Evolutionary conservation across 345 rosid species (phyloP), one percentile per base, ranked within the genome.

Genomic region (Turritis glabra): DNA sequence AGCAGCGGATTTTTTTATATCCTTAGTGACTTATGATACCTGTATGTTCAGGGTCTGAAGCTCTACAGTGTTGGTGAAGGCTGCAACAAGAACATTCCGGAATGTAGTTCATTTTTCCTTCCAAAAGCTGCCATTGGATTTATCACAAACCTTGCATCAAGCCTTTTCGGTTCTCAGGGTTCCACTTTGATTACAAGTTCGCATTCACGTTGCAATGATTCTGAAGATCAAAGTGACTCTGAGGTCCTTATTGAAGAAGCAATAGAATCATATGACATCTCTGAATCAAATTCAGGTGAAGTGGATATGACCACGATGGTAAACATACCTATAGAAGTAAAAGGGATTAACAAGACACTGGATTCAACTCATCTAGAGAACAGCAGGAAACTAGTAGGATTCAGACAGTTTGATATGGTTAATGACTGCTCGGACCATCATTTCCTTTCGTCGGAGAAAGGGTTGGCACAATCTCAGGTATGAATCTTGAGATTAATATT

Each of bases 381-480:
- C 33, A 37, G 66, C 62, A 64, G 61, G 58, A 78, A 57, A 30
- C 18, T 50, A 21, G 79, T 75, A 72, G 59, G 38, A 11, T 87
- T 84, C 73, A 78, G 60, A 79, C 91, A 77, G 82, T 95, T 95
- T 71, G 97, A 95, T 82, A 85, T 91, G 85, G 87, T 84, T 25
- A 57, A 17, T 23, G 88, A 89, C 69, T 87, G 92, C 81, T 85
- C 90, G 0, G 99, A 89, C 71, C 97, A 95, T 83, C 86, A 86
- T 81, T 95, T 91, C 81, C 78, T 86, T 35, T 72, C 76, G 41
- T 82, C 77, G 27, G 80, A 73, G 35, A 85, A 81, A 73, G 90
- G 72, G 54, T 47, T 72, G 69, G 73, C 79, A 57, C 55, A 53
- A 26, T 80, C 90, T 71, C 97, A 87, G 92, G 99, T 90, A n/a